Evolutionary conservation across 176 grass and related monocot genomes (phyloP).

Genomic region (Metroxylon sagu): DNA sequence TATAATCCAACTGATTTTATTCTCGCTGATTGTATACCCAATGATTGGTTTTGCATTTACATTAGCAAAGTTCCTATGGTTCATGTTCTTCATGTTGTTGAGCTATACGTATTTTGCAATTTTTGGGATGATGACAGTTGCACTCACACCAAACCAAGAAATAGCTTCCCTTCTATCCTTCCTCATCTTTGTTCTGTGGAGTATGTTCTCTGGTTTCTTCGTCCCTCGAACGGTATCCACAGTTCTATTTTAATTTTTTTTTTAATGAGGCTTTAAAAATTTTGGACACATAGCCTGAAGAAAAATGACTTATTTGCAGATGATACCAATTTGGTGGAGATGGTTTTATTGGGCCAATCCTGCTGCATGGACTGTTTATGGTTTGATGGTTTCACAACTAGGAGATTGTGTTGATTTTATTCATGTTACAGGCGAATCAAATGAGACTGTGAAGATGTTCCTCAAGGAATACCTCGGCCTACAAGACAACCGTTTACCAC

Average conservation of each 20-base stretch:
- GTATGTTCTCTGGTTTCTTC: constrained; percentile 46
- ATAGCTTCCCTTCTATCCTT: constrained; percentile 35
- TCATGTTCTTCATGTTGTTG: constrained; percentile 25
- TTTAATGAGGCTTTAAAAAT: no score
- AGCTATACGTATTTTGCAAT: constrained; percentile 32
- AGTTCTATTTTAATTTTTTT: not conserved
- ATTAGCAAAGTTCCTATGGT: constrained; percentile 35
- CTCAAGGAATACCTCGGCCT: constrained; percentile 46
- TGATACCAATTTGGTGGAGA: constrained; percentile 58
- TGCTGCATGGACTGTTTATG: constrained; percentile 51
- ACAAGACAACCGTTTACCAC: constrained; percentile 24
- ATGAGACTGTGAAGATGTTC: constrained; percentile 35
- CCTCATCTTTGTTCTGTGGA: constrained; percentile 34
- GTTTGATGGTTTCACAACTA: constrained; percentile 52
- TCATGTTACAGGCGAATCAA: constrained; percentile 20
- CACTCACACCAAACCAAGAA: constrained; percentile 40
- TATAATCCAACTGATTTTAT: constrained; percentile 19
- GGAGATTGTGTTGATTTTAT: constrained; percentile 29
- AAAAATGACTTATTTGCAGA: constrained; percentile 5
- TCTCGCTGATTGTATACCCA: constrained; percentile 29
- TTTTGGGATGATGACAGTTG: constrained; percentile 45
- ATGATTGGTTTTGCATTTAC: constrained; percentile 43
- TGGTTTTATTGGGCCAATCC: constrained; percentile 56
- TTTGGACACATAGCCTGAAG: no score
- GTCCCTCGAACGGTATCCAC: constrained; percentile 34